Conservation (phyloP, 331 rosid genomes). For the Stylosanthes scabra region DNA sequence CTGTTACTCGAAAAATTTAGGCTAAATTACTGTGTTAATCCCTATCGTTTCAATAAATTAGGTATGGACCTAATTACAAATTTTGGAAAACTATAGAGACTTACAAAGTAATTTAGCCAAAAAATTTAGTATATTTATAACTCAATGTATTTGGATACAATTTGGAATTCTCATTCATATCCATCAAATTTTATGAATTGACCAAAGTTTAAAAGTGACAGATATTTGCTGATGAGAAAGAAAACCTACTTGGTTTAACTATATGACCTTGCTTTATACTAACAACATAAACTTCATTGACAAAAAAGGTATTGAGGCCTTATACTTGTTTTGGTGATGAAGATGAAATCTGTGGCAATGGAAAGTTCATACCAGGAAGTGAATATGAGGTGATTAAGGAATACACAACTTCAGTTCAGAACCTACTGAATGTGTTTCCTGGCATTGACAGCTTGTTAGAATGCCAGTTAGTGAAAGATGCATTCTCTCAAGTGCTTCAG, state of each 20-base stretch:
- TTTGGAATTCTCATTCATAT: too few species aligned
- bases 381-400: slow-evolving; percentile 47
- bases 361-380: slow-evolving; percentile 32
- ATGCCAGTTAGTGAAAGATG: slow-evolving; percentile 67
- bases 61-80: too few species aligned
- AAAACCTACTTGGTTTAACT: neutral
- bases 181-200: too few species aligned
- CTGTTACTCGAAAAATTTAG: too few species aligned
- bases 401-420: slow-evolving; percentile 63
- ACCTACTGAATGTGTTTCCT: slow-evolving; percentile 60
- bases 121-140: too few species aligned
- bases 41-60: too few species aligned
- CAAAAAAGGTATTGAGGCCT: slow-evolving; percentile 58
- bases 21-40: too few species aligned
- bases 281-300: neutral
- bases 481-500: slow-evolving; percentile 56
- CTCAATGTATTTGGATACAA: too few species aligned
- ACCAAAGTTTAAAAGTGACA: too few species aligned
- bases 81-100: too few species aligned
- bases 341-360: slow-evolving; percentile 45
- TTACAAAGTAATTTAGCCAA: too few species aligned
- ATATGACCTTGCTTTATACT: slow-evolving; percentile 1
- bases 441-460: slow-evolving; percentile 58
- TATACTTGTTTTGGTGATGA: slow-evolving; percentile 49
- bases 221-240: too few species aligned